Percentiles rank a stretch among this genome's conserved stretches.
phyloP scores from a whole-genome alignment of 108 stramenopile species.

The Fistulifera solaris region DNA sequence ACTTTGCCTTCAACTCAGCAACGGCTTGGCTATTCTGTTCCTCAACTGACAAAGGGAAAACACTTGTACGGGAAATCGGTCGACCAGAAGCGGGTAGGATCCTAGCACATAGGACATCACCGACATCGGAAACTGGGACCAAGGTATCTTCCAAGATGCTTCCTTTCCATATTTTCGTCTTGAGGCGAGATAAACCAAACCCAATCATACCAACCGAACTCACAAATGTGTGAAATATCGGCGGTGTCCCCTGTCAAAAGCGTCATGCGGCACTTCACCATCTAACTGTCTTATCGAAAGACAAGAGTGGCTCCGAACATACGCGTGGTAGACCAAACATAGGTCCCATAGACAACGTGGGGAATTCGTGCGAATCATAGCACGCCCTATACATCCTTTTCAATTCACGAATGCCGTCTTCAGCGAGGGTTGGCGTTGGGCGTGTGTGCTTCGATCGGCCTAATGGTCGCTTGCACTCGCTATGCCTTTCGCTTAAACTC shows the following conservation, averaged over 20 bases:
- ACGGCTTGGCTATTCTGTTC: not conserved
- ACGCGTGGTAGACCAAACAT: constrained; percentile 13
- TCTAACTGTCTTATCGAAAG: constrained; percentile 9
- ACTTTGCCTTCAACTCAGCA: not conserved
- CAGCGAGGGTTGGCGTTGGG: constrained; percentile 21
- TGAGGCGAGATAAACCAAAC: constrained; percentile 7
- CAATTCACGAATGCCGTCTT: constrained; percentile 18
- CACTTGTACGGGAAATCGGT: constrained; percentile 1
- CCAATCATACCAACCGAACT: constrained; percentile 33
- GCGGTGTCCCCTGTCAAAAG: constrained; percentile 24
- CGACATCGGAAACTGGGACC: constrained; percentile 17
- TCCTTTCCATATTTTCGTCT: not conserved
- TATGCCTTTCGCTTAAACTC: constrained; percentile 17
- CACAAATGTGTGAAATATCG: constrained; percentile 26
- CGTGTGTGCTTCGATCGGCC: constrained; percentile 16
- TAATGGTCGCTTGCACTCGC: constrained; percentile 5
- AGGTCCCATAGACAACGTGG: constrained; percentile 18
- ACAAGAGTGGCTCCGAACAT: constrained; percentile 17
- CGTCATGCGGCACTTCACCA: constrained; percentile 16
- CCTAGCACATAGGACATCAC: constrained; percentile 5
- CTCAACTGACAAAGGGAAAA: constrained; percentile 5
- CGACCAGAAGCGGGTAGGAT: constrained; percentile 17
- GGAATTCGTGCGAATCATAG: constrained; percentile 5
- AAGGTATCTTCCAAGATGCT: constrained; percentile 18
- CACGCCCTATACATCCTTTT: constrained; percentile 10